Conservation (phyloP, 2,329 filamentous ascomycete genomes). For the Neopestalotiopsis rosae region DNA sequence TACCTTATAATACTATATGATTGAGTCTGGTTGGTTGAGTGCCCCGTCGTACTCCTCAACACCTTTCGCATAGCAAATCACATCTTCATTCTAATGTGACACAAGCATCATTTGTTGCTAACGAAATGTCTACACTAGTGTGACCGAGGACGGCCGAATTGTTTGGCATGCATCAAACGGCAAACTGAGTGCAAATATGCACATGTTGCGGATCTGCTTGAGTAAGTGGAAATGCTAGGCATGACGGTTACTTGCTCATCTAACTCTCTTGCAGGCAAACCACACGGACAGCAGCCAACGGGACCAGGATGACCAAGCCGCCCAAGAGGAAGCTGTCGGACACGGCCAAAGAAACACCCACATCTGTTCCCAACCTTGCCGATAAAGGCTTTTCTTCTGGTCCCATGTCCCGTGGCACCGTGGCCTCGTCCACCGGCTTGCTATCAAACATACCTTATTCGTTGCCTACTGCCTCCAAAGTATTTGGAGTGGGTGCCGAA, state of each 20-base stretch:
- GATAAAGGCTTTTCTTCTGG: constrained; percentile 55
- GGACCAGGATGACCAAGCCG: constrained; percentile 88
- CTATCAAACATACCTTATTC: constrained; percentile 78
- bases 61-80: background rate
- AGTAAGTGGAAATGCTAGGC: constrained; percentile 54
- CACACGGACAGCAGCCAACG: constrained; percentile 70
- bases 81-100: background rate
- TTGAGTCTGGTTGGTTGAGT: background rate
- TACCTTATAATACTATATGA: background rate
- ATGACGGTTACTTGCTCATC: constrained; percentile 16
- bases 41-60: background rate
- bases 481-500: constrained; percentile 81
- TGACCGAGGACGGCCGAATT: constrained; percentile 74
- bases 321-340: constrained; percentile 63
- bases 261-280: constrained; percentile 55
- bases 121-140: constrained; percentile 56
- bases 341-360: constrained; percentile 38
- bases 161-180: constrained; percentile 75
- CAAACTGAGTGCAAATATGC: constrained; percentile 79
- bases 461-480: constrained; percentile 72
- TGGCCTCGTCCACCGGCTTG: constrained; percentile 63
- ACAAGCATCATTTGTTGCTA: background rate
- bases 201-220: constrained; percentile 76
- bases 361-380: constrained; percentile 59
- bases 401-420: constrained; percentile 54